Evolutionary conservation across 2,329 filamentous ascomycete species (phyloP).

Genomic region (Stenocarpella maydis): DNA sequence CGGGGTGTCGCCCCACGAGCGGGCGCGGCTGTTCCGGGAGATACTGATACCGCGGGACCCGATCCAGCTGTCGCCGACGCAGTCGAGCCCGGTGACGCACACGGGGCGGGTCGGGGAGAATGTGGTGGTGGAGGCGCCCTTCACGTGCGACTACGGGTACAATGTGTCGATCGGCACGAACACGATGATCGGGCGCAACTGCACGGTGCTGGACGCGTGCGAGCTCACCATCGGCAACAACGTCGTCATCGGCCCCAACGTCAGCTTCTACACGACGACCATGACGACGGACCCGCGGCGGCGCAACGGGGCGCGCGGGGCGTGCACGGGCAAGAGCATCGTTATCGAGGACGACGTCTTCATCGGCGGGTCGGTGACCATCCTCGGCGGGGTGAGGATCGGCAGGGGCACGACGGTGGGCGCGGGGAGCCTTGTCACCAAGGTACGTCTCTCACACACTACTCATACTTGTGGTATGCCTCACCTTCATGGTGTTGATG

Average conservation of each 20-base stretch:
- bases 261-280: slow-evolving; percentile 83
- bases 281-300: slow-evolving; percentile 76
- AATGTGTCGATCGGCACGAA: slow-evolving; percentile 90
- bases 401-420: slow-evolving; percentile 82
- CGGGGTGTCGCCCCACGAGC: slow-evolving; percentile 74
- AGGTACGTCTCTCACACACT: slow-evolving; percentile 53
- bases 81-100: slow-evolving; percentile 60
- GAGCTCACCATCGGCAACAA: slow-evolving; percentile 82
- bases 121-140: slow-evolving; percentile 84
- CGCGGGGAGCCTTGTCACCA: slow-evolving; percentile 86
- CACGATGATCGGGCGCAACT: slow-evolving; percentile 83
- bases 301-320: slow-evolving; percentile 76
- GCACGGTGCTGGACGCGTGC: slow-evolving; percentile 86
- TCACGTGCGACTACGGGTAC: slow-evolving; percentile 91
- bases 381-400: slow-evolving; percentile 82
- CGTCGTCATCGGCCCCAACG: slow-evolving; percentile 81
- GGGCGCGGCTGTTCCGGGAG: slow-evolving; percentile 73
- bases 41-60: slow-evolving; percentile 72
- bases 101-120: slow-evolving; percentile 75
- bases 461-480: neutral
- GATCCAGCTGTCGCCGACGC: slow-evolving; percentile 63
- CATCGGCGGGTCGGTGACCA: slow-evolving; percentile 79
- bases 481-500: neutral
- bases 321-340: slow-evolving; percentile 74
- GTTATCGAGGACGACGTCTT: slow-evolving; percentile 86